These are phyloP conservation scores for Monosporascus sp. DNA, from an alignment of 2,329 filamentous ascomycete species.

Conservation along the genomic window DNA sequence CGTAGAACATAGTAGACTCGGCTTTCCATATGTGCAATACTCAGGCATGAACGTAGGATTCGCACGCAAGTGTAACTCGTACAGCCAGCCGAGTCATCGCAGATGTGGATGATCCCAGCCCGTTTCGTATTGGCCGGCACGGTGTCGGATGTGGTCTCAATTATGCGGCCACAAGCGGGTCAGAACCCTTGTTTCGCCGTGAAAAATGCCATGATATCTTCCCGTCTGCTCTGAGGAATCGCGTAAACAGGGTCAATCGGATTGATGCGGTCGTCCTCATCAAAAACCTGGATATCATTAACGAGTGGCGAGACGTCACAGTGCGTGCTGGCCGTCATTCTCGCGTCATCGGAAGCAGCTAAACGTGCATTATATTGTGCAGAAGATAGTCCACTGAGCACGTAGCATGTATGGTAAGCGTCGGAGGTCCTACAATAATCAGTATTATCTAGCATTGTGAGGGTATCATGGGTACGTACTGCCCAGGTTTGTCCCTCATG, in stretches of 20 bases:
- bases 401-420: constrained; percentile 91
- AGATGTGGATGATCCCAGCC: constrained; percentile 15
- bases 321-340: constrained; percentile 36
- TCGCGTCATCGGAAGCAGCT: constrained; percentile 30
- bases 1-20: not conserved
- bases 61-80: not conserved
- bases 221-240: constrained; percentile 66
- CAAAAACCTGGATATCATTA: constrained; percentile 59
- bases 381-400: constrained; percentile 77
- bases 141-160: constrained; percentile 24
- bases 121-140: constrained; percentile 24
- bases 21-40: not conserved
- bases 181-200: constrained; percentile 52
- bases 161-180: constrained; percentile 30
- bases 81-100: constrained; percentile 9
- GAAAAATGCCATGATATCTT: constrained; percentile 62
- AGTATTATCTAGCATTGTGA: constrained; percentile 11
- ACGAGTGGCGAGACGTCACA: constrained; percentile 42
- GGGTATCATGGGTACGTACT: constrained; percentile 48
- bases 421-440: constrained; percentile 60
- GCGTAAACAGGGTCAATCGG: constrained; percentile 81
- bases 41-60: not conserved
- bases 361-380: constrained; percentile 60
- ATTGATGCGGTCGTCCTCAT: constrained; percentile 63
- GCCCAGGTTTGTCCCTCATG: constrained; percentile 87